Conservation (phyloP, 2,329 filamentous ascomycete genomes). For the Beauveria medogensis region DNA sequence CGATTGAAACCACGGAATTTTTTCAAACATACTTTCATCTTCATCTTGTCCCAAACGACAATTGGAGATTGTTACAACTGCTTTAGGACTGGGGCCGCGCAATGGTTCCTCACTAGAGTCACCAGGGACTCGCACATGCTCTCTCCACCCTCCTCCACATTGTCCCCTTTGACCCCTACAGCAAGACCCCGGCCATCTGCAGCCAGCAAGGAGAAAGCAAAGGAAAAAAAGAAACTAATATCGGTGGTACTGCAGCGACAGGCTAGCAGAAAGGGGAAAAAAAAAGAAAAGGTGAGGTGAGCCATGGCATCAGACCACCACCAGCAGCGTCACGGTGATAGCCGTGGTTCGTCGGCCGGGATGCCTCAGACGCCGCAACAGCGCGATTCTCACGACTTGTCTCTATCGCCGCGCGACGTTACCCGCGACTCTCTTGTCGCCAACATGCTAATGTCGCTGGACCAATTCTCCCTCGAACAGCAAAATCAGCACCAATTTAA, state of each 20-base stretch:
- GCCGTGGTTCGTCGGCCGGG: neutral
- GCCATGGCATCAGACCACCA: neutral
- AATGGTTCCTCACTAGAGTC: slow-evolving; percentile 6
- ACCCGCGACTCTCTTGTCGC: slow-evolving; percentile 87
- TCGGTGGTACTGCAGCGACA: neutral
- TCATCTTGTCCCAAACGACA: too few relatives aligned
- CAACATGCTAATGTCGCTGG: slow-evolving; percentile 90
- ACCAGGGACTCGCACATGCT: neutral
- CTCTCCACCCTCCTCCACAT: slow-evolving; percentile 4
- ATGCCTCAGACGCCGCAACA: slow-evolving; percentile 2
- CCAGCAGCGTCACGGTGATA: neutral
- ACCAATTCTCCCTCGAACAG: slow-evolving; percentile 62
- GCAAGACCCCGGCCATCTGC: neutral
- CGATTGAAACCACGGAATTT: too few relatives aligned
- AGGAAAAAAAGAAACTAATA: neutral
- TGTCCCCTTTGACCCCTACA: neutral
- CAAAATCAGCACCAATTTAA: slow-evolving; percentile 20
- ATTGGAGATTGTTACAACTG: too few relatives aligned
- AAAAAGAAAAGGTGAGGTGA: neutral
- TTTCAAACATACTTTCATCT: too few relatives aligned
- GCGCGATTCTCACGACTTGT: slow-evolving; percentile 76
- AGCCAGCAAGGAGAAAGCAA: neutral
- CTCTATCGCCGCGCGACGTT: slow-evolving; percentile 65
- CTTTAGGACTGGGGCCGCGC: neutral
- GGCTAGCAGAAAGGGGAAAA: neutral